phyloP scores from a whole-genome alignment of 2,329 filamentous ascomycete species.

The Pseudogymnoascus sp. region DNA sequence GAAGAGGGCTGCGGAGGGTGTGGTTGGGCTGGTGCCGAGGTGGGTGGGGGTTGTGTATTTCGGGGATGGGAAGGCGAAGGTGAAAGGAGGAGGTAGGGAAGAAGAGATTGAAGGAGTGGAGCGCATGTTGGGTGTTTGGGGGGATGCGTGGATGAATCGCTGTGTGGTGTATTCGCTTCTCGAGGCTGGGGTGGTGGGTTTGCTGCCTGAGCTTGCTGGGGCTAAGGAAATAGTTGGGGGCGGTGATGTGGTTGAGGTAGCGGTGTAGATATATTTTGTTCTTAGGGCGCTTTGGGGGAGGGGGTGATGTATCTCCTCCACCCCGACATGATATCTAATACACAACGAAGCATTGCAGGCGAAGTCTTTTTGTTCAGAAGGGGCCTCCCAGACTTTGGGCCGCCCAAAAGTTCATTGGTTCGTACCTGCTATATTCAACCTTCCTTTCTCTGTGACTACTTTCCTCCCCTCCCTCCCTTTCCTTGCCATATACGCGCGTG shows the following conservation, averaged over 20 bases:
- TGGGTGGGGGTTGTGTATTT: slow-evolving; percentile 29
- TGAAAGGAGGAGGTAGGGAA: slow-evolving; percentile 22
- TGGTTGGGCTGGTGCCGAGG: slow-evolving; percentile 38
- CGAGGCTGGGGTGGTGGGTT: slow-evolving; percentile 69
- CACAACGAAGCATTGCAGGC: background rate
- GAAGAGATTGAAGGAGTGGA: slow-evolving; percentile 31
- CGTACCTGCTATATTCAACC: background rate
- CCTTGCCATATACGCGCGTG: background rate
- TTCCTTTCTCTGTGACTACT: background rate
- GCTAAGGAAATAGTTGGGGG: slow-evolving; percentile 63
- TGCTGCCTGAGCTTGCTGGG: slow-evolving; percentile 78
- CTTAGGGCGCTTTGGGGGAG: background rate
- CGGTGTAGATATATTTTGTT: background rate
- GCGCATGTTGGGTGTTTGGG: slow-evolving; percentile 62
- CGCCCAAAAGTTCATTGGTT: background rate
- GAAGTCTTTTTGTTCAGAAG: background rate
- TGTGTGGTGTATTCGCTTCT: slow-evolving; percentile 77
- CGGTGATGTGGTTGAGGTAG: slow-evolving; percentile 36
- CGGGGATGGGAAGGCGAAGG: slow-evolving; percentile 33
- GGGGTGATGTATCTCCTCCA: background rate
- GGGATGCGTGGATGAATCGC: slow-evolving; percentile 84
- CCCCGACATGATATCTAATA: background rate
- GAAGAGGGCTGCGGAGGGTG: slow-evolving; percentile 55
- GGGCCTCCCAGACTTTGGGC: slow-evolving; percentile 2
- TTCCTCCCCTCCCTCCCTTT: background rate